phyloP scores from a whole-genome alignment of 768 basidiomycete species.

The Mycena chlorophos region DNA sequence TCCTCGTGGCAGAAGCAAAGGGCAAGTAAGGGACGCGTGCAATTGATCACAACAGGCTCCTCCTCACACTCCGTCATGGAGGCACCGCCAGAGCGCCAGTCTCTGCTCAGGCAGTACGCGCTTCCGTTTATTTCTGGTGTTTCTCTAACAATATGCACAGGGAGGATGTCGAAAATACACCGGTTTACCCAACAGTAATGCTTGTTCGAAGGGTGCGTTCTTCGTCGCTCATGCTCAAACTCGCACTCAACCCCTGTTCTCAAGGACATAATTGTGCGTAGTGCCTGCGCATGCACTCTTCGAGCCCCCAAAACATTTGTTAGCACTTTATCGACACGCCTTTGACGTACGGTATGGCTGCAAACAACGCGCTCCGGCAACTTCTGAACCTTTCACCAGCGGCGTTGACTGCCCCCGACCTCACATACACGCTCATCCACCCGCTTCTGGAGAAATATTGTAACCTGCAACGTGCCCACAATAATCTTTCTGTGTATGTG shows the following conservation, averaged over 20 bases:
- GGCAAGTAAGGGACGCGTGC: conserved; percentile 28
- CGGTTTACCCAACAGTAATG: conserved; percentile 81
- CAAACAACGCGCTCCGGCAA: not conserved
- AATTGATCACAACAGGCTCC: conserved; percentile 23
- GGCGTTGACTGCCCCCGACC: conserved; percentile 60
- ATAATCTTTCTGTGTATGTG: conserved; percentile 62
- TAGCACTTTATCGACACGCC: conserved; percentile 89
- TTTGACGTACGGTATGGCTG: conserved; percentile 49
- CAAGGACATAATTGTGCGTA: conserved; percentile 62
- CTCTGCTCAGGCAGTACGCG: conserved; percentile 44
- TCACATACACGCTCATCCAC: conserved; percentile 86
- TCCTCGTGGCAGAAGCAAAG: too few relatives aligned
- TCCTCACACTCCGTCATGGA: conserved; percentile 27
- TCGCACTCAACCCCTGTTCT: not conserved
- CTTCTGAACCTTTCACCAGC: conserved; percentile 61
- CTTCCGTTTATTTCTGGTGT: conserved; percentile 5
- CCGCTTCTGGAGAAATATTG: conserved; percentile 88
- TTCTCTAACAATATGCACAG: conserved; percentile 25
- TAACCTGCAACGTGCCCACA: conserved; percentile 56
- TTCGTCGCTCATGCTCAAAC: not conserved
- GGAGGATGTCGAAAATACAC: conserved; percentile 56
- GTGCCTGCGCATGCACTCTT: not conserved
- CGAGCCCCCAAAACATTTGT: conserved; percentile 9
- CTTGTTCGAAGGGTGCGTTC: conserved; percentile 32
- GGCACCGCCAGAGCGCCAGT: conserved; percentile 38